Evolutionary conservation across 371 early-diverging fungal species (phyloP).

Genomic region (Antonospora locustae): DNA sequence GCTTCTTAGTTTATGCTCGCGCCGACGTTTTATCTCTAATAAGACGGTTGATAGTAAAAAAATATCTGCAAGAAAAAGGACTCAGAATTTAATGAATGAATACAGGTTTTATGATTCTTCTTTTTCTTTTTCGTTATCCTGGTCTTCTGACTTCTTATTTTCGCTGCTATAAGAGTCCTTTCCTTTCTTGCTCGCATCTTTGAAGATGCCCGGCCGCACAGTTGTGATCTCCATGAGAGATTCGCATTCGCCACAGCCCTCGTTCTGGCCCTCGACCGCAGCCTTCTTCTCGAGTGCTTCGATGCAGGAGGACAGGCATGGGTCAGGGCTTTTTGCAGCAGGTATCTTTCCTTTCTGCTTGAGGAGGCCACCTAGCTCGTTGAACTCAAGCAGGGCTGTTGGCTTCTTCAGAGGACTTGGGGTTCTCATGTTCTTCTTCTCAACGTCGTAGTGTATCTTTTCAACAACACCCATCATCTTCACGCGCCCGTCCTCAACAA

Average conservation of each 20-base stretch:
- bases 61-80: no score
- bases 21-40: no score
- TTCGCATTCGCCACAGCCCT: slow-evolving; percentile 8
- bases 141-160: no score
- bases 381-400: slow-evolving; percentile 1
- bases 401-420: not conserved
- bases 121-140: no score
- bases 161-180: no score
- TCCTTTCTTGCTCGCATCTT: not conserved
- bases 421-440: not conserved
- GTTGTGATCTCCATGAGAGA: slow-evolving; percentile 6
- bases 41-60: no score
- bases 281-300: slow-evolving; percentile 9
- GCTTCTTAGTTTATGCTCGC: no score
- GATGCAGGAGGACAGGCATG: slow-evolving; percentile 24
- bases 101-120: no score
- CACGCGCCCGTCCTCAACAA: slow-evolving; percentile 4
- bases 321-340: slow-evolving; percentile 1
- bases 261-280: slow-evolving; percentile 1
- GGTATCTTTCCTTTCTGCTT: not conserved
- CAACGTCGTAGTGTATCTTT: not conserved
- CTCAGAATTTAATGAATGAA: no score
- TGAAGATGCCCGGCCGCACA: not conserved
- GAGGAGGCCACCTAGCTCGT: slow-evolving; percentile 27
- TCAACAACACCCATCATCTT: slow-evolving; percentile 18